A percentile compares a stretch with the other conserved stretches of the same genome.
These are phyloP conservation scores for Lenzites betulinus DNA, from an alignment of 768 basidiomycete genomes.

Conservation along the genomic window DNA sequence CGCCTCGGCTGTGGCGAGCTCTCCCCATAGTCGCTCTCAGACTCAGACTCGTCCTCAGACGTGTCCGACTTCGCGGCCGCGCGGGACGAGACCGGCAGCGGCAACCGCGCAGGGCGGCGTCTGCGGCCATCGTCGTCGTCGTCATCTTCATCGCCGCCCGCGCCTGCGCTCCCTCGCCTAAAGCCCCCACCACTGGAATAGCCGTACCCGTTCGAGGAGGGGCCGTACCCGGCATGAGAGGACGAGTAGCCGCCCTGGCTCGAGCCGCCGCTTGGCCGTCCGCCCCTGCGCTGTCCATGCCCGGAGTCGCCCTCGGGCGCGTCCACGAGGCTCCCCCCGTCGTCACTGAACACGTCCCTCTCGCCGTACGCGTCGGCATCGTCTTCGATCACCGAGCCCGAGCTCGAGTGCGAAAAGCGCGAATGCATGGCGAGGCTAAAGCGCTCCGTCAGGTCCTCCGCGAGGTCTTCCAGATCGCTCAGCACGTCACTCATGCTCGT, in stretches of 20 bases:
- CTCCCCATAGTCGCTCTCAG: constrained; percentile 44
- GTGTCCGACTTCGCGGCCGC: constrained; percentile 5
- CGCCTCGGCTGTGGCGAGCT: neutral
- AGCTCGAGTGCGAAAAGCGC: no score
- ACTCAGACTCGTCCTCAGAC: constrained; percentile 36
- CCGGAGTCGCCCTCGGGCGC: constrained; percentile 8
- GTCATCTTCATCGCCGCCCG: constrained; percentile 28
- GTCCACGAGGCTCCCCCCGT: neutral
- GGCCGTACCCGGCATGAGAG: neutral
- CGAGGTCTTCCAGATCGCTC: constrained; percentile 20
- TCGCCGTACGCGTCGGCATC: neutral
- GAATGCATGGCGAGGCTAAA: constrained; percentile 5
- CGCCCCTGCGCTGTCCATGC: neutral
- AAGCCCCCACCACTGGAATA: constrained; percentile 29
- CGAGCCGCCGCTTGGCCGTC: constrained; percentile 14
- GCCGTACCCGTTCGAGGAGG: constrained; percentile 4
- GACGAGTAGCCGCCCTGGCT: neutral
- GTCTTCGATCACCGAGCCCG: neutral
- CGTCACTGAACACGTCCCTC: constrained; percentile 12
- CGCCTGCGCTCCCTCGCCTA: constrained; percentile 23
- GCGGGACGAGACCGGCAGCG: constrained; percentile 33
- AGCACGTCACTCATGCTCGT: constrained; percentile 15
- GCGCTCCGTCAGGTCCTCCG: constrained; percentile 19
- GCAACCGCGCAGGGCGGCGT: constrained; percentile 26
- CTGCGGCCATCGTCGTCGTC: constrained; percentile 40